phyloP scores from a whole-genome alignment of 2,329 filamentous ascomycete species.

The Stromatinia cepivora region DNA sequence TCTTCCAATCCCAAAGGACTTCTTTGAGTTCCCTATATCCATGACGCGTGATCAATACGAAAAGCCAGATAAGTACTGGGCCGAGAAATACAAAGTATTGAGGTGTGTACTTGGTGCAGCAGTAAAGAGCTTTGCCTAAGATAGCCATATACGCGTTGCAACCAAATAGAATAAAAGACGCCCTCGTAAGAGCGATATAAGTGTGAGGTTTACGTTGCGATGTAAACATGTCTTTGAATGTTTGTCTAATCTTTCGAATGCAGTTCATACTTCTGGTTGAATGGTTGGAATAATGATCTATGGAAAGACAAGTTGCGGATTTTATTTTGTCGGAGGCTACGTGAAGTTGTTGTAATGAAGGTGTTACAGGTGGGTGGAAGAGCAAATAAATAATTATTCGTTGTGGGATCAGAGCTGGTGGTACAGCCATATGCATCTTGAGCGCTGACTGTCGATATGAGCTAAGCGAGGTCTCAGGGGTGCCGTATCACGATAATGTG shows the following conservation, averaged over 20 bases:
- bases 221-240: not conserved
- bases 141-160: not conserved
- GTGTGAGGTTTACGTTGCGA: not conserved
- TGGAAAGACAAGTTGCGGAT: not conserved
- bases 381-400: not conserved
- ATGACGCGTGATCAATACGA: not conserved
- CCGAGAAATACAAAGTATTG: not conserved
- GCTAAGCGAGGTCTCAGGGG: not conserved
- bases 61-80: not conserved
- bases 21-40: not conserved
- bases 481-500: not conserved
- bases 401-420: not conserved
- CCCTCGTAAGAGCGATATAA: rapidly evolving
- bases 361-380: not conserved
- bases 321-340: not conserved
- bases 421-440: not conserved
- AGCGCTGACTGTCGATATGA: not conserved
- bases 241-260: not conserved
- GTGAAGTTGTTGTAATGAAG: not conserved
- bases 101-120: not conserved
- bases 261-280: not conserved
- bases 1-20: not conserved
- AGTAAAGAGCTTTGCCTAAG: not conserved
- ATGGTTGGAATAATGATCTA: not conserved
- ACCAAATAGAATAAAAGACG: too few relatives aligned